Conservation (phyloP, 768 basidiomycete species). For the Russula brevipes region DNA sequence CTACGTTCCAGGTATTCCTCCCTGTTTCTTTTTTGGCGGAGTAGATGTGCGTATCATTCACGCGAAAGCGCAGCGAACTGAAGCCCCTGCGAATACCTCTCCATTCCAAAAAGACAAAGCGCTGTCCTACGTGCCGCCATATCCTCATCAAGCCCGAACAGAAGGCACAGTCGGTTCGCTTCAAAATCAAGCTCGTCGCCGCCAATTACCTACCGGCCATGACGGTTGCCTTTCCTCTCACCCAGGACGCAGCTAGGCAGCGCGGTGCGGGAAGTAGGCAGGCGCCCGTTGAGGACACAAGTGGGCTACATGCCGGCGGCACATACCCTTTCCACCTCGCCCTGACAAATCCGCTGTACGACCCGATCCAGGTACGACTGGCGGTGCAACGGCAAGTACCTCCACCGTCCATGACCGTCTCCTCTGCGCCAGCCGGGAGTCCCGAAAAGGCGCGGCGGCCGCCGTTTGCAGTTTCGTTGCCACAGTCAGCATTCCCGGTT, state of each 20-base stretch:
- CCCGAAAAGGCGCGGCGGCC: conserved; percentile 58
- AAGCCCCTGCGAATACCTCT: conserved; percentile 88
- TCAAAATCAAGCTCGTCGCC: conserved; percentile 97
- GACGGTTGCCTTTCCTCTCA: conserved; percentile 61
- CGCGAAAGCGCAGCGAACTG: conserved; percentile 52
- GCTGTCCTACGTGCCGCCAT: conserved; percentile 90
- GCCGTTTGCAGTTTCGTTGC: conserved; percentile 77
- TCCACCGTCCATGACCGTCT: neutral
- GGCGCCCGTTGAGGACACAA: conserved; percentile 38
- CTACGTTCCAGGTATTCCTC: conserved; percentile 55
- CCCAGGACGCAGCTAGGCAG: conserved; percentile 32
- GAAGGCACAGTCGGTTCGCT: conserved; percentile 89
- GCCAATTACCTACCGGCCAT: conserved; percentile 91
- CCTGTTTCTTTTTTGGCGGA: neutral
- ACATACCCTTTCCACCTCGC: conserved; percentile 87
- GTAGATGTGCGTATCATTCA: conserved; percentile 1
- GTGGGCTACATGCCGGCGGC: conserved; percentile 61
- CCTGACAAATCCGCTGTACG: conserved; percentile 92
- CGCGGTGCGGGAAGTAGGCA: conserved; percentile 35
- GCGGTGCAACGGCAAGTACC: conserved; percentile 62
- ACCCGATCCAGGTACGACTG: conserved; percentile 88
- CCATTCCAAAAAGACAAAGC: conserved; percentile 91
- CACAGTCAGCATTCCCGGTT: conserved; percentile 71
- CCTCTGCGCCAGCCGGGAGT: conserved; percentile 35
- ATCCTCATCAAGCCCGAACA: conserved; percentile 98